Conservation (phyloP, 768 basidiomycete genomes). For the Lepiota venenata region DNA sequence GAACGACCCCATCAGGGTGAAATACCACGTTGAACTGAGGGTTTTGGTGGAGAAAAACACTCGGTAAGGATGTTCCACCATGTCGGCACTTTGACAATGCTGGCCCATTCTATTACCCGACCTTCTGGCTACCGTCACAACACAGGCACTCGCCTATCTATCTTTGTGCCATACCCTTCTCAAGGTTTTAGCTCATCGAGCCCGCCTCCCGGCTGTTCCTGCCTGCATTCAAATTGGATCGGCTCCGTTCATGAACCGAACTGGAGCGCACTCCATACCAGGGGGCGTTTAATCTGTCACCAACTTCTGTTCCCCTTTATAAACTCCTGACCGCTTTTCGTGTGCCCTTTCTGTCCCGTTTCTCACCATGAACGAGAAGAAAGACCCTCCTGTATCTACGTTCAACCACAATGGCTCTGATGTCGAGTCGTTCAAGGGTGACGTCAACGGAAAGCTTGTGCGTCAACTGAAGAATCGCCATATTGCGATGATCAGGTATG, state of each 20-base stretch:
- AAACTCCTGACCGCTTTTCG: neutral
- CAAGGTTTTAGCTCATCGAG: too few relatives aligned
- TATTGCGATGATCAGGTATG: slow-evolving; percentile 75
- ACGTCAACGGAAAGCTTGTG: slow-evolving; percentile 30
- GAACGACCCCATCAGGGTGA: too few relatives aligned
- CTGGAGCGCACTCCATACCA: neutral
- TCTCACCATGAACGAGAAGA: slow-evolving; percentile 9
- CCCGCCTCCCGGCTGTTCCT: neutral
- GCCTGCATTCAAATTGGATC: neutral
- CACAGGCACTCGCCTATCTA: too few relatives aligned
- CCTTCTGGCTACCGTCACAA: too few relatives aligned
- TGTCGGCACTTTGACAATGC: too few relatives aligned
- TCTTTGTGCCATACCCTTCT: too few relatives aligned
- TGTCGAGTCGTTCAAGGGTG: slow-evolving; percentile 1
- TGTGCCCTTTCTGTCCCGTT: neutral
- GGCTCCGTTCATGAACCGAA: neutral
- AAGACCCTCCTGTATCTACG: neutral
- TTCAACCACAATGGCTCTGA: slow-evolving; percentile 7
- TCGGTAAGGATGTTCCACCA: too few relatives aligned
- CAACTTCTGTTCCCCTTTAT: neutral
- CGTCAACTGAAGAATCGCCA: slow-evolving; percentile 76
- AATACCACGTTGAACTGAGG: too few relatives aligned
- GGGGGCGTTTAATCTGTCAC: neutral
- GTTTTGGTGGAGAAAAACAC: too few relatives aligned
- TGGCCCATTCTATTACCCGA: too few relatives aligned